A percentile compares a stretch with the other conserved stretches of the same genome.
Conservation (phyloP, 352 stramenopile genomes). For the Globisporangium cystogenes region DNA sequence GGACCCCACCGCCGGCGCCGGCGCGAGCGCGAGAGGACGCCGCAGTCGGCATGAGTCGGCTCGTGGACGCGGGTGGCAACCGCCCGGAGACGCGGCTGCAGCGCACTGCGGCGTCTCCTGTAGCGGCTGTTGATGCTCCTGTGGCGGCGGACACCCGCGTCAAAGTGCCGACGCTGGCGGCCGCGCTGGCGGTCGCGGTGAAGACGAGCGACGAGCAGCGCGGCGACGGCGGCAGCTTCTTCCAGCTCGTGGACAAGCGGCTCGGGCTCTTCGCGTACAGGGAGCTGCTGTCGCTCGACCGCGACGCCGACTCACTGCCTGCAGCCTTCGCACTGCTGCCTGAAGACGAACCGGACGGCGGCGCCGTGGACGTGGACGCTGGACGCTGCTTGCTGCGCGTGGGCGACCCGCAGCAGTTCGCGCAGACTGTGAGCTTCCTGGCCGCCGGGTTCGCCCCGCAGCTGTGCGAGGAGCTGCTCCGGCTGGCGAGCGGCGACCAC, state of each 20-base stretch:
- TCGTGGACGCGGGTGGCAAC: slow-evolving; percentile 6
- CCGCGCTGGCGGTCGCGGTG: too few species aligned
- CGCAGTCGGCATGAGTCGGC: slow-evolving; percentile 6
- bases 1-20: too few species aligned
- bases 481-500: not conserved
- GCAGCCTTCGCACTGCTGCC: not conserved
- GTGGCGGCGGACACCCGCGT: not conserved
- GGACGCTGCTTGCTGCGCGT: slow-evolving; percentile 8
- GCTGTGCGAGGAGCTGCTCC: slow-evolving; percentile 4
- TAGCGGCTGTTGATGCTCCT: not conserved
- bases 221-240: not conserved
- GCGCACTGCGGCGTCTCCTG: too few species aligned
- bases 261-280: slow-evolving; percentile 1
- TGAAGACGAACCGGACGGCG: not conserved
- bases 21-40: not conserved
- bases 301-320: not conserved
- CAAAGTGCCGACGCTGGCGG: not conserved
- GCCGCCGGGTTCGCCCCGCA: slow-evolving; percentile 1
- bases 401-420: not conserved
- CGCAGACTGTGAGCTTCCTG: not conserved
- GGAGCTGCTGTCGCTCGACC: not conserved
- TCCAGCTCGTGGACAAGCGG: slow-evolving; percentile 3
- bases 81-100: too few species aligned
- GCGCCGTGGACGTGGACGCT: not conserved
- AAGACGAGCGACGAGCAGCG: not conserved